Percentiles rank a stretch among this genome's conserved stretches.
Conservation (phyloP, 805 yeast species). For the Wickerhamiella kazuoi region DNA sequence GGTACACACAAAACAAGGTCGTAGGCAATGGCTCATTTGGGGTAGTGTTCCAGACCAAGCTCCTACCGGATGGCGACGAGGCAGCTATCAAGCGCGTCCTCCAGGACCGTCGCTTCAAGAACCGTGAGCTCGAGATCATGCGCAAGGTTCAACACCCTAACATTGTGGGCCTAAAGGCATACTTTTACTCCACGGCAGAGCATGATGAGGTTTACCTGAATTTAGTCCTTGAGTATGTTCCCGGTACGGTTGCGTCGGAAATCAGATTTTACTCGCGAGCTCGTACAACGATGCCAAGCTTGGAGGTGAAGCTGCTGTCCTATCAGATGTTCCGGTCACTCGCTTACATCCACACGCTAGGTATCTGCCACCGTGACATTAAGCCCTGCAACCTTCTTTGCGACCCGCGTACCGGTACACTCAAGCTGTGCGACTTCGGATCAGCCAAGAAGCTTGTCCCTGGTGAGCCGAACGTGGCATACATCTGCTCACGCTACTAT, state of each 20-base stretch:
- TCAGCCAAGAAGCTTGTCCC: conserved; percentile 84
- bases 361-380: conserved; percentile 80
- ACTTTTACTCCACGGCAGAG: conserved; percentile 59
- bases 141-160: conserved; percentile 70
- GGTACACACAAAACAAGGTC: conserved; percentile 69
- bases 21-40: conserved; percentile 99
- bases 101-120: conserved; percentile 91
- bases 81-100: conserved; percentile 94
- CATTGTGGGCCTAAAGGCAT: conserved; percentile 74
- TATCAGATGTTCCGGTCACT: conserved; percentile 63
- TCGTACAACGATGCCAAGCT: conserved; percentile 64
- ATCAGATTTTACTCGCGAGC: conserved; percentile 45
- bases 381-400: conserved; percentile 80
- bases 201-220: conserved; percentile 75
- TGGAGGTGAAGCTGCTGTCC: conserved; percentile 79
- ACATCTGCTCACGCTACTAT: conserved; percentile 91
- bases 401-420: conserved; percentile 66
- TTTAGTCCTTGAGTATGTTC: conserved; percentile 77
- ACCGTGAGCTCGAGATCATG: conserved; percentile 92
- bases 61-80: conserved; percentile 53
- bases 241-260: conserved; percentile 90
- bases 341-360: conserved; percentile 52
- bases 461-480: conserved; percentile 83
- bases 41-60: conserved; percentile 77
- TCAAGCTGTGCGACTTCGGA: conserved; percentile 93